A percentile compares a stretch with the other conserved stretches of the same genome.
These are phyloP conservation scores for Pestalotiopsis sp. DNA, from an alignment of 2,329 filamentous ascomycete species.

Conservation along the genomic window DNA sequence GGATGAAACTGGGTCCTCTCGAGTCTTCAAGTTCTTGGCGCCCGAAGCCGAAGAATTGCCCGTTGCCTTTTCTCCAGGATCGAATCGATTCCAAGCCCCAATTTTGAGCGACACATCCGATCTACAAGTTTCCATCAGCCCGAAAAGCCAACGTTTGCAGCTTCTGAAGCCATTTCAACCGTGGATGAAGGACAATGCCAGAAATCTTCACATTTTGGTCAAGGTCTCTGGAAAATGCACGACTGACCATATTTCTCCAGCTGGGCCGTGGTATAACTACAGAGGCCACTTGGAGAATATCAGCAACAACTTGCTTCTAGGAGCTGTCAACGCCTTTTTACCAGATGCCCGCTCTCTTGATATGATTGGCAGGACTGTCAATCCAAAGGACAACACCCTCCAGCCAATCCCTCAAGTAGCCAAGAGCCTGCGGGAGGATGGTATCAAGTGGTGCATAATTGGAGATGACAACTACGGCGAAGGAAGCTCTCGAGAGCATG, in stretches of 20 bases:
- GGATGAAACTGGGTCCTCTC: constrained; percentile 66
- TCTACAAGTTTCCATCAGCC: constrained; percentile 81
- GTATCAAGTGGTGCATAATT: constrained; percentile 94
- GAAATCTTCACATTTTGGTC: constrained; percentile 87
- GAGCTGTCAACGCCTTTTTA: constrained; percentile 78
- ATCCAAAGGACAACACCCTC: constrained; percentile 80
- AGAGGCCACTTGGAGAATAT: constrained; percentile 99
- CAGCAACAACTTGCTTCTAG: constrained; percentile 99
- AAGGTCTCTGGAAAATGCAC: constrained; percentile 97
- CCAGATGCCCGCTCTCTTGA: constrained; percentile 70
- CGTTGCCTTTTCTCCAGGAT: constrained; percentile 85
- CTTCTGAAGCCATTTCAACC: constrained; percentile 81
- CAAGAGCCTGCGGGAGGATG: constrained; percentile 97
- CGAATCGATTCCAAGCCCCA: constrained; percentile 92
- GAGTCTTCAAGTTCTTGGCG: constrained; percentile 85
- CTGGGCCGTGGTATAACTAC: constrained; percentile 97
- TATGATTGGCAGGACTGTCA: constrained; percentile 97
- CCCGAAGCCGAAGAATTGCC: constrained; percentile 85
- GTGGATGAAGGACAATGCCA: constrained; percentile 92
- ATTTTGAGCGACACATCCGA: constrained; percentile 71
- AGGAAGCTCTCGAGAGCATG: constrained; percentile 96
- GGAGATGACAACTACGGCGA: constrained; percentile 99
- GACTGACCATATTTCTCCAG: constrained; percentile 97
- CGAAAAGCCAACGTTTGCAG: constrained; percentile 91
- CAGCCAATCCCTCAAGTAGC: constrained; percentile 91